These are phyloP conservation scores for Mycena haematopus DNA, from an alignment of 768 basidiomycete species.

Conservation along the genomic window DNA sequence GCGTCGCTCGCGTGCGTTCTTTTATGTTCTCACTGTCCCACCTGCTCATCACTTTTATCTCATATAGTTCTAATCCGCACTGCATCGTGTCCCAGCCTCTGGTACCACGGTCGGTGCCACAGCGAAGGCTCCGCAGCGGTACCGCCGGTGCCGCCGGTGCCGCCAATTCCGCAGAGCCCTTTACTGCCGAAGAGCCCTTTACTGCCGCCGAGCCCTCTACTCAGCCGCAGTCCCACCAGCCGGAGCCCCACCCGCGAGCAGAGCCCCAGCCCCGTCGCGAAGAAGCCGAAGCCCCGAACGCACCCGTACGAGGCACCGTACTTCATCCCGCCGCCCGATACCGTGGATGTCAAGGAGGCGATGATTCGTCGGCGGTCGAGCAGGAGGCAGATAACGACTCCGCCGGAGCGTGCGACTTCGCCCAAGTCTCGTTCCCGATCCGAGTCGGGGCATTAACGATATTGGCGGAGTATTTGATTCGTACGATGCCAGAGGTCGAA, in stretches of 20 bases:
- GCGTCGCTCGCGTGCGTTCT: slow-evolving; percentile 17
- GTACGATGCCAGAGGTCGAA: background rate
- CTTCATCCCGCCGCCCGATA: slow-evolving; percentile 27
- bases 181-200: no score
- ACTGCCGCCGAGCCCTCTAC: background rate
- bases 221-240: no score
- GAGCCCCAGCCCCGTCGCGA: background rate
- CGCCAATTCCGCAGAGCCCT: background rate
- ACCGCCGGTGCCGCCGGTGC: background rate
- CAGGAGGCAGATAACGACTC: slow-evolving; percentile 18
- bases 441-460: no score
- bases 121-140: no score
- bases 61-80: slow-evolving; percentile 19
- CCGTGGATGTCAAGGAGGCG: slow-evolving; percentile 22
- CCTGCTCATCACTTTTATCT: no score
- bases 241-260: background rate
- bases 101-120: background rate
- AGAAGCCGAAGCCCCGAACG: slow-evolving; percentile 23
- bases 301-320: slow-evolving; percentile 31
- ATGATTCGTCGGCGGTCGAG: slow-evolving; percentile 9
- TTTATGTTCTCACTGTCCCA: background rate
- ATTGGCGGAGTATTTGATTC: background rate
- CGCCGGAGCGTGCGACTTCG: slow-evolving; percentile 1
- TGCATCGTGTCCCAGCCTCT: slow-evolving; percentile 22
- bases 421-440: background rate